These are phyloP conservation scores for Clausena lansium DNA, from an alignment of 345 rosid species.

Conservation along the genomic window DNA sequence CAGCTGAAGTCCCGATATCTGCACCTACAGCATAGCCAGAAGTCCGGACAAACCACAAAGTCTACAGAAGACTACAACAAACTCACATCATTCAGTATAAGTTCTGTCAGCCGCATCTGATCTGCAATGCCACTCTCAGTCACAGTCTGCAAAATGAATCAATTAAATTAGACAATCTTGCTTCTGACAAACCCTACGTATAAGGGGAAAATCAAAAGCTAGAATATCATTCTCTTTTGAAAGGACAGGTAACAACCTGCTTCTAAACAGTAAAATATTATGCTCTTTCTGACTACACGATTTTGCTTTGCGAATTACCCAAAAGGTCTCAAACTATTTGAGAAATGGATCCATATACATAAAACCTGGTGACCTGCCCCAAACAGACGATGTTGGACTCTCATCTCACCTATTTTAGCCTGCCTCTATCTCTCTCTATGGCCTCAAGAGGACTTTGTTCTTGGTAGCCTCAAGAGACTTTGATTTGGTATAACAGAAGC, in stretches of 20 bases:
- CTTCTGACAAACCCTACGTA: not conserved
- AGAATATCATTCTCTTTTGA: not conserved
- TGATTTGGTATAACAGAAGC: not conserved
- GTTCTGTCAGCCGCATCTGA: slow-evolving; percentile 83
- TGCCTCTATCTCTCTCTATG: not conserved
- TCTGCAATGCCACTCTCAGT: slow-evolving; percentile 89
- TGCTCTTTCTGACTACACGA: not conserved
- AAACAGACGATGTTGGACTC: not conserved
- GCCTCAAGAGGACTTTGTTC: not conserved
- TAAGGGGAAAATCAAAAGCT: not conserved
- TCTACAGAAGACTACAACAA: slow-evolving; percentile 10
- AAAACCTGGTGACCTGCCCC: not conserved
- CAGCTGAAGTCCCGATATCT: not conserved
- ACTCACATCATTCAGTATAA: slow-evolving; percentile 75
- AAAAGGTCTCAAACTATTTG: not conserved
- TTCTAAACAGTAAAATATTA: not conserved
- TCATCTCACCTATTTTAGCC: not conserved
- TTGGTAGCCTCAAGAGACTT: not conserved
- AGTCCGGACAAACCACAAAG: not conserved
- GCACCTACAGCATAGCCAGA: not conserved
- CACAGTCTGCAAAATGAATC: slow-evolving; percentile 58
- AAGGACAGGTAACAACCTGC: not conserved
- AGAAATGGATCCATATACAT: not conserved
- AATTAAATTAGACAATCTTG: not conserved
- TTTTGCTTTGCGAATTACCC: not conserved